Conservation (phyloP, 257 asterid genomes). For the Cruciata laevipes region DNA sequence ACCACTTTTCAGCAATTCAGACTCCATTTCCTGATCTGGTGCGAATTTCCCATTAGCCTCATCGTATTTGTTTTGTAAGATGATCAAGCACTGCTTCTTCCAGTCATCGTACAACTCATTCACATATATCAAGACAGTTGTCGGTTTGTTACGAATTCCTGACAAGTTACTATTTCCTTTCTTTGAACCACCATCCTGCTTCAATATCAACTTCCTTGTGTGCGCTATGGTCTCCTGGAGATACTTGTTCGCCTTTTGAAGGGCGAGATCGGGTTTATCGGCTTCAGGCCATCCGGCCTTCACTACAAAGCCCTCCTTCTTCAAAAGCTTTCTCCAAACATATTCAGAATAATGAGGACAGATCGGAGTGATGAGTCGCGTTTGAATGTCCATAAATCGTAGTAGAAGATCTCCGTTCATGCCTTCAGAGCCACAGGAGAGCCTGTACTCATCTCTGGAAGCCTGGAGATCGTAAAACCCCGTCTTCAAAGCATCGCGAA, state of each 20-base stretch:
- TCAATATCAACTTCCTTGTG: conserved; percentile 82
- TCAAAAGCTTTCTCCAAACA: conserved; percentile 67
- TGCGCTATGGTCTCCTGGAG: conserved; percentile 65
- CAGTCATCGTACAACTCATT: conserved; percentile 83
- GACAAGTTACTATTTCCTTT: conserved; percentile 39
- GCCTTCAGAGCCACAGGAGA: conserved; percentile 70
- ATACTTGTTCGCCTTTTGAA: conserved; percentile 67
- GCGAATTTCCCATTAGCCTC: conserved; percentile 44
- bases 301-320: conserved; percentile 50
- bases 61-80: conserved; percentile 53
- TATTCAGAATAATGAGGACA: conserved; percentile 79
- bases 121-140: conserved; percentile 50
- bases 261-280: conserved; percentile 57
- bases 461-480: conserved; percentile 89
- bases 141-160: conserved; percentile 42
- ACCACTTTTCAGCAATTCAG: conserved; percentile 59
- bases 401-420: conserved; percentile 57
- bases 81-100: conserved; percentile 67
- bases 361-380: conserved; percentile 61
- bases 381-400: conserved; percentile 78
- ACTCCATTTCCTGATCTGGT: conserved; percentile 63
- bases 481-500: conserved; percentile 71
- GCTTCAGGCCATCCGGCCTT: conserved; percentile 74
- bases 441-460: conserved; percentile 78
- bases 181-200: conserved; percentile 70